Evolutionary conservation across 164 flowering plant genomes (phyloP), one percentile per base, ranked within the genome.

Genomic region (Tetrastigma voinierianum): DNA sequence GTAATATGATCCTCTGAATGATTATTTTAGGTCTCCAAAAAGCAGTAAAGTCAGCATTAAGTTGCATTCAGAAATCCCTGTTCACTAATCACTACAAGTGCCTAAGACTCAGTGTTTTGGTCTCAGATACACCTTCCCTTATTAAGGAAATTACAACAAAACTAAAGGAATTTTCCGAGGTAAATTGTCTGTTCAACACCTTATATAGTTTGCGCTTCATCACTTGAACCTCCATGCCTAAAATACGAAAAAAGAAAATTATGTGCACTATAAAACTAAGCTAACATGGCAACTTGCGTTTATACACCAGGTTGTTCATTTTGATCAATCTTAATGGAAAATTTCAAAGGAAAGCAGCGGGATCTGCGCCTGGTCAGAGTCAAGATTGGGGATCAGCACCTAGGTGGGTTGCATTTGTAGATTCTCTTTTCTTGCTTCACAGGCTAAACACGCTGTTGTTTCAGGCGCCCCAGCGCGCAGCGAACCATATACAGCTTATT

Each of bases 341-440:
- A 76, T 88, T 45, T 82, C 93, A 23, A 72, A 55, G 21, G 61
- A 32, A 43, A 24, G 57, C 11, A 52, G 67, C n/a, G 65, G 55
- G 57, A 60, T 53, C 74, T 68, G 62, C 73, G 64, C 2, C 67
- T n/a, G 19, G 59, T 45, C 78, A 45, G 81, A 77, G 11, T 93
- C 91, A 84, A 74, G 99, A 96, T 71, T 96, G 99, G 99, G 99
- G 98, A 0, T 97, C 99, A n/a, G 91, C 96, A 21, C 99, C 98
- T 2, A 84, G 99, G 81, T 96, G 99, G 99, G 99, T 92, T 68
- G 96, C 98, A 56, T 93, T 96, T 79, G 99, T 91, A 43, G 99
- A 96, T n/a, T n/a, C 67, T 96, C 93, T 80, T 96, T 96, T 69
- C 87, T 96, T 46, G 99, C 99, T 43, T 80, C 98, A 23, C 97